A percentile compares a stretch with the other conserved stretches of the same genome.
Evolutionary conservation across 495 filamentous ascomycete genomes (phyloP).

Genomic region (Polyplosphaeria fusca): DNA sequence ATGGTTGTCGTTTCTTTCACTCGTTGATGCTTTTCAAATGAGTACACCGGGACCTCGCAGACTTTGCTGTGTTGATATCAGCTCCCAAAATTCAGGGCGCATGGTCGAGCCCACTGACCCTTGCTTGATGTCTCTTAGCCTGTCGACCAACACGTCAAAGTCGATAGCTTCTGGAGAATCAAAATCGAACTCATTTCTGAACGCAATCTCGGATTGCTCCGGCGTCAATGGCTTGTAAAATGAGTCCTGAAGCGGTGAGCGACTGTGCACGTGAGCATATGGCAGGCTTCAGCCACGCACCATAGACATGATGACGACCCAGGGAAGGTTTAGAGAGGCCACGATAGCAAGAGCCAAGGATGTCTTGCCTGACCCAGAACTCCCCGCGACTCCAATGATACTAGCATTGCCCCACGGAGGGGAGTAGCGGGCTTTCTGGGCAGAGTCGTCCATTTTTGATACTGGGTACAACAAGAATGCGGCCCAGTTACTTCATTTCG

Average conservation of each 20-base stretch:
- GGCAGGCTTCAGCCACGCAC: constrained; percentile 47
- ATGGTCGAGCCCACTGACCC: constrained; percentile 58
- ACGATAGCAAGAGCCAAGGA: constrained; percentile 91
- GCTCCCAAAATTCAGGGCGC: constrained; percentile 9
- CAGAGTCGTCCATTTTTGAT: no score
- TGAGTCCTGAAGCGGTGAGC: constrained; percentile 63
- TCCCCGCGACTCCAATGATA: constrained; percentile 94
- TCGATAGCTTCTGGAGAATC: constrained; percentile 93
- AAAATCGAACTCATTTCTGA: constrained; percentile 91
- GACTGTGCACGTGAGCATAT: constrained; percentile 15
- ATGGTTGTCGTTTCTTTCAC: constrained; percentile 74
- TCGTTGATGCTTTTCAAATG: constrained; percentile 87
- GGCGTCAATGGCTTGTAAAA: constrained; percentile 84
- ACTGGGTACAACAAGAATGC: no score
- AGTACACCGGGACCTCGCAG: constrained; percentile 90
- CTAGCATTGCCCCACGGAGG: constrained; percentile 92
- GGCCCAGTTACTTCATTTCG: no score
- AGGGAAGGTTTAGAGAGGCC: constrained; percentile 81
- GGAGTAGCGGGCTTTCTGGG: constrained; percentile 80
- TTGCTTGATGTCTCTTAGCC: constrained; percentile 76
- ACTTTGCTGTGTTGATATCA: constrained; percentile 62
- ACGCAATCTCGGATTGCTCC: constrained; percentile 72
- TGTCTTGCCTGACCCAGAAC: constrained; percentile 96
- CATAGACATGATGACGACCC: constrained; percentile 97
- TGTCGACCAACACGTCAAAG: constrained; percentile 84